Evolutionary conservation across 768 basidiomycete genomes (phyloP), one percentile per base, ranked within the genome.

Genomic region (Leccinum fibrillosum): DNA sequence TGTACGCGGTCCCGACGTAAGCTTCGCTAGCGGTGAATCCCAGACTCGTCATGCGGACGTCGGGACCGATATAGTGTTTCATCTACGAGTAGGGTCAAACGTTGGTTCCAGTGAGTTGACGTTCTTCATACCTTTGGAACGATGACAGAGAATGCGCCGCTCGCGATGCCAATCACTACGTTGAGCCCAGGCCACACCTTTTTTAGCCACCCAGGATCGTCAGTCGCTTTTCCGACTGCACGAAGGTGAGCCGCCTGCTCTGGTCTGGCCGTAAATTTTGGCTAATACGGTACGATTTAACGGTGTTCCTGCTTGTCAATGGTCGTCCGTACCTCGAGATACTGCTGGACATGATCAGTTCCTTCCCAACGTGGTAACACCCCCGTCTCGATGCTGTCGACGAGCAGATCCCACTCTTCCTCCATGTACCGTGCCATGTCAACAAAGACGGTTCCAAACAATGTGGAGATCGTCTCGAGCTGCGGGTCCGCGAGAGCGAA

Each of bases 381-480:
- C 3, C 66, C 64, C 0, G 54, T 67, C 49, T 61, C 57, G 9
- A 70, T 32, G 52, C 48, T 37, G 12, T 53, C 10, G 12, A 70
- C 34, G 28, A 63, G 57, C 5, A 17, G 42, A 25, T 67, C 56
- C 68, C 63, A 63, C 32, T 63, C 65, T n/a, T 67, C 54, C 19
- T 65, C 67, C 51, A 68, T 59, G 49, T 54, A 53, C 13, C 61
- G 52, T n/a, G 61, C 53, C 58, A 69, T 62, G 28, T 70, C 69
- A 1, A 70, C 5, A 13, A 69, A 65, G 2, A 61, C 49, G 26
- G 57, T 65, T 9, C 53, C 56, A 48, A 60, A 69, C 3, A 67
- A 25, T 0, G 61, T 60, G 34, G 52, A 59, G 25, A 63, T 53
- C n/a, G 58, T 65, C 28, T 66, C 67, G 4, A 66, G 55, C 15